Evolutionary conservation across 805 yeast species (phyloP), one percentile per base, ranked within the genome.

Genomic region (Candida chauliodis): DNA sequence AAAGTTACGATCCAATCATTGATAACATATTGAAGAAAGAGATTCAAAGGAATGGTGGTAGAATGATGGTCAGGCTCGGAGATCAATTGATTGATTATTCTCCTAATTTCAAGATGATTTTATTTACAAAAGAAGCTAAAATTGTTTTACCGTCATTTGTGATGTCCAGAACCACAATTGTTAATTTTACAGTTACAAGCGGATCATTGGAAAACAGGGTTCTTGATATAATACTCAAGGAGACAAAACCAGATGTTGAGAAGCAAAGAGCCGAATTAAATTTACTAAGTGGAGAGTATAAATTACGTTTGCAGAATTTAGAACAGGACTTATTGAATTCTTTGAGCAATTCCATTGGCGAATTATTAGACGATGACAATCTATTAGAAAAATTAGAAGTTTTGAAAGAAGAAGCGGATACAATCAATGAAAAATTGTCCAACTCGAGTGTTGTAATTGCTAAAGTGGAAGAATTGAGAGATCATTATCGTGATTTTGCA

Each of bases 171-270:
- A 75, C 84, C 8, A 65, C 80, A 3, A 51, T 79, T 8, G 66
- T 86, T 14, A 86, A 87, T 56, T 91, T 82, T 56, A 71, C 89
- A 0, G 63, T 84, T n/a, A 84, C 95, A 1, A 67, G 74, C 29
- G 75, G 79, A 32, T 79, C 81, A 32, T 59, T 90, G 35, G 81
- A 83, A 41, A 69, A 73, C 20, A 81, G 81, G 45, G 68, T 84
- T 0, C 59, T 86, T 40, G 77, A 82, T 43, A 56, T 72, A 36
- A 64, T 84, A 0, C 58, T 91, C 27, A 56, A 63, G 21, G 58
- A 63, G 8, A 75, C 76, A 43, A 66, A 71, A 19, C 95, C 96
- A 0, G 91, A 81, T 7, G 56, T 86, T 6, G 88, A 84, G 37
- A 46, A 49, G 4, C 72, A 79, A 49, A 66, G 90, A 40, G 46